Evolutionary conservation across 371 early-diverging fungal genomes (phyloP).

Genomic region (Lichtheimia corymbifera): DNA sequence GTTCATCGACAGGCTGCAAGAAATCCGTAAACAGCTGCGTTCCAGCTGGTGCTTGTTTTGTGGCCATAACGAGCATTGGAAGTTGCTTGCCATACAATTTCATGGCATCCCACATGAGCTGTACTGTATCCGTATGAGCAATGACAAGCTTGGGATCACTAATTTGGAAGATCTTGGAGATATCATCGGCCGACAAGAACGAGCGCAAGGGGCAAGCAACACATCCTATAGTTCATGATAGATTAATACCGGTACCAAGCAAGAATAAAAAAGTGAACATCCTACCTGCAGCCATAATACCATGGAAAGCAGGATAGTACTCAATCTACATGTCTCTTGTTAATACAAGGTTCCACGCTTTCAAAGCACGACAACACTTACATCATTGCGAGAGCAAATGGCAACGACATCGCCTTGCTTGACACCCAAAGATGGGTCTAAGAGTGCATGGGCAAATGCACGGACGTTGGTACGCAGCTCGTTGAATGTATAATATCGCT

Average conservation of each 20-base stretch:
- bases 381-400: conserved; percentile 1
- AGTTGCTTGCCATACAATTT: not conserved
- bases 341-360: too few species aligned
- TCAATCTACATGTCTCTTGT: not conserved
- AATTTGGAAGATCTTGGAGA: not conserved
- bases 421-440: not conserved
- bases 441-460: not conserved
- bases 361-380: not conserved
- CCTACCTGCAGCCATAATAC: not conserved
- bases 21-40: not conserved
- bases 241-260: not conserved
- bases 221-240: too few species aligned
- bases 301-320: not conserved
- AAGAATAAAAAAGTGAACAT: not conserved
- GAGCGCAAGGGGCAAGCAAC: not conserved
- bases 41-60: not conserved
- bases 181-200: not conserved
- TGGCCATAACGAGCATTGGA: not conserved
- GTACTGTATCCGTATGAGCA: not conserved
- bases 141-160: not conserved
- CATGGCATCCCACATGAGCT: not conserved
- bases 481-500: not conserved
- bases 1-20: not conserved
- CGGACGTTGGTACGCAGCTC: not conserved
- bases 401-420: not conserved